A percentile compares a stretch with the other conserved stretches of the same genome.
Conservation (phyloP, 2,329 filamentous ascomycete species). For the Aspergillus persii region DNA sequence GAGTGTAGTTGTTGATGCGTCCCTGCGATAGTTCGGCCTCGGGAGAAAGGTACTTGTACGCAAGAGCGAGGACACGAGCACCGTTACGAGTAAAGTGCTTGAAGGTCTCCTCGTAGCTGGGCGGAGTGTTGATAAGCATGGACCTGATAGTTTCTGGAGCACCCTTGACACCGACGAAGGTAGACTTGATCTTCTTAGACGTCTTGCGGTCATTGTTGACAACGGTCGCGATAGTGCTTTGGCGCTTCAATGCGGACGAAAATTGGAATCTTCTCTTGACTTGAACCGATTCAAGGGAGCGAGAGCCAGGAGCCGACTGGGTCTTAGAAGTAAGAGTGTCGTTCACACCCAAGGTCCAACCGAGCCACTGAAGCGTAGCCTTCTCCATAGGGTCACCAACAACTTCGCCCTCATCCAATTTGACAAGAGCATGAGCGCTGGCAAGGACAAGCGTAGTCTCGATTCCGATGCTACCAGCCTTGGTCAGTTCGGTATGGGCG, state of each 20-base stretch:
- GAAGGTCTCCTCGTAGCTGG: conserved; percentile 94
- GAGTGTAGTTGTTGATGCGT: conserved; percentile 89
- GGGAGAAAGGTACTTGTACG: conserved; percentile 83
- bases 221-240: conserved; percentile 89
- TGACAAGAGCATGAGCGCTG: conserved; percentile 92
- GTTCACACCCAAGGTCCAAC: conserved; percentile 89
- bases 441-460: conserved; percentile 91
- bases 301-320: conserved; percentile 41
- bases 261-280: conserved; percentile 98
- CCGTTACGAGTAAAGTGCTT: conserved; percentile 97
- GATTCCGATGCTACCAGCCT: conserved; percentile 67
- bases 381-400: conserved; percentile 99
- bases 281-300: conserved; percentile 70
- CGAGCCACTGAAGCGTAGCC: conserved; percentile 82
- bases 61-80: conserved; percentile 87
- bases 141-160: conserved; percentile 95
- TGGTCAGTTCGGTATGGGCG: conserved; percentile 74
- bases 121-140: conserved; percentile 79
- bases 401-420: conserved; percentile 92
- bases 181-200: conserved; percentile 74
- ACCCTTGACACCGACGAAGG: conserved; percentile 94
- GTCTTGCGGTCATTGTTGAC: conserved; percentile 68
- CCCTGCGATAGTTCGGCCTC: conserved; percentile 78
- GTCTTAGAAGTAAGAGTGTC: conserved; percentile 73
- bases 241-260: conserved; percentile 91